Evolutionary conservation across 768 basidiomycete genomes (phyloP), one percentile per base, ranked within the genome.

Genomic region (Amanita pallidorosea): DNA sequence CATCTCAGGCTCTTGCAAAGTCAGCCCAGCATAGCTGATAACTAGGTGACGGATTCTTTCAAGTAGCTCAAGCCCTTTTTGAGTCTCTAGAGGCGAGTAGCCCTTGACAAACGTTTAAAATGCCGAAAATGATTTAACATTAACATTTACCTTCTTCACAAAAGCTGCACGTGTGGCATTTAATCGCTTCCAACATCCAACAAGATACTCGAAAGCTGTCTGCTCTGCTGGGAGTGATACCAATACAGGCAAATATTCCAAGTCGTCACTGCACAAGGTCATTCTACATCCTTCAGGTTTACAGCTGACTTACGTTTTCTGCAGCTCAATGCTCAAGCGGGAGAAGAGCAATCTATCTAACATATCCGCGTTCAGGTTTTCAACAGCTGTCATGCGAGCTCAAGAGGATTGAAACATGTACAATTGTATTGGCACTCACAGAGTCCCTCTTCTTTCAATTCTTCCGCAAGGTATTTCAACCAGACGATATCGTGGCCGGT

Each of bases 111-210:
- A 33, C 3, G 33, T 22, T 18, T 54, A 42, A 31, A 42, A 46
- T 18, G 34, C 25, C 29, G 6, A n/a, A 45, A 29, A 22, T 27
- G 6, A 5, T 15, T 22, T 20, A 20, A 36, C 34, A 45, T 40
- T 12, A 29, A 4, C 5, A 45, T 45, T 25, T n/a, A 83, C 88
- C 78, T 80, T 86, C 61, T 83, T 88, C 40, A 78, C 53, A 18
- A 88, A 61, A 15, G 72, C 67, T 35, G 72, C 65, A 53, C 73
- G 71, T 12, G 74, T 73, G 6, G 67, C 55, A 55, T 87, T 85
- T 37, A 87, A 57, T n/a, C 94, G 78, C 66, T 89, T 92, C 95
- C 95, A 99, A 59, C 87, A 85, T 17, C 85, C 85, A 7, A 90
- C 76, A 20, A 99, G 73, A 62, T 91, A 98, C 60, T 96, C 90